phyloP scores from a whole-genome alignment of 768 basidiomycete genomes.

The Collybia sordida region DNA sequence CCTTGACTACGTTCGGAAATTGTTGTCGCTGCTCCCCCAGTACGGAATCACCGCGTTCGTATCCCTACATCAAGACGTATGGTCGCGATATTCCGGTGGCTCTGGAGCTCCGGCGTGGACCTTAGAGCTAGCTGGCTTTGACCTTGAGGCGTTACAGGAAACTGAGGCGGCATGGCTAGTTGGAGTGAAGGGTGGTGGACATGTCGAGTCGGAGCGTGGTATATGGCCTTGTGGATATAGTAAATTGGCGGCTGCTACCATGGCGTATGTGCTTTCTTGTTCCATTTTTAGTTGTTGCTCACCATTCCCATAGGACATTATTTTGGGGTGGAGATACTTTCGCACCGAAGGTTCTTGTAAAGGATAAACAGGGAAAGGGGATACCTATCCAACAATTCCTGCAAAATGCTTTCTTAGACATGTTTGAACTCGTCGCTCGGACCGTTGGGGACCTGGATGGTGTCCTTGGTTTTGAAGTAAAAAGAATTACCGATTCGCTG shows the following conservation, averaged over 20 bases:
- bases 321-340: conserved; percentile 94
- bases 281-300: conserved; percentile 1
- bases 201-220: conserved; percentile 75
- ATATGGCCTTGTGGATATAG: conserved; percentile 94
- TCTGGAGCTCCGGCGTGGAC: conserved; percentile 99
- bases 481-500: conserved; percentile 5
- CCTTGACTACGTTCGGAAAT: conserved; percentile 68
- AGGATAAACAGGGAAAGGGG: conserved; percentile 42
- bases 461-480: conserved; percentile 88
- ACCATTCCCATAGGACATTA: conserved; percentile 56
- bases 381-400: conserved; percentile 79
- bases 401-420: conserved; percentile 77
- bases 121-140: conserved; percentile 81
- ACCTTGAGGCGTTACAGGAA: conserved; percentile 75
- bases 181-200: conserved; percentile 76
- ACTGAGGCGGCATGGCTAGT: conserved; percentile 86
- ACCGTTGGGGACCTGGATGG: conserved; percentile 73
- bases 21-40: conserved; percentile 68
- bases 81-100: conserved; percentile 93
- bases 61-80: conserved; percentile 91
- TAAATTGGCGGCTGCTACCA: conserved; percentile 89
- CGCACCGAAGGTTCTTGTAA: conserved; percentile 68
- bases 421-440: conserved; percentile 67
- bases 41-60: conserved; percentile 77
- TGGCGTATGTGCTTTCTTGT: conserved; percentile 60